These are phyloP conservation scores for Prunus campanulata DNA, from an alignment of 306 rosid genomes.

Conservation along the genomic window DNA sequence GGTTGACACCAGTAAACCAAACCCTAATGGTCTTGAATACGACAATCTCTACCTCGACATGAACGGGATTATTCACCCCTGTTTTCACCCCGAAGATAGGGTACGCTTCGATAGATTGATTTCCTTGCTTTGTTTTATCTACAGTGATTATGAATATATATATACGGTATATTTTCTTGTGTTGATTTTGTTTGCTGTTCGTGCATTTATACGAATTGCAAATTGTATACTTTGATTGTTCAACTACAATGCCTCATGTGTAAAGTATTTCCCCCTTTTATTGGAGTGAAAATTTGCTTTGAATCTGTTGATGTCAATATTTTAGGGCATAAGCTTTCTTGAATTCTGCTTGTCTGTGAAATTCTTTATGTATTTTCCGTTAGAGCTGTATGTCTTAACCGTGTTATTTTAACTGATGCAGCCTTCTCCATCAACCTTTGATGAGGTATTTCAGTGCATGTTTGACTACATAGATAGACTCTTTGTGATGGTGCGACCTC, in stretches of 20 bases:
- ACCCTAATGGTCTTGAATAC: constrained; percentile 81
- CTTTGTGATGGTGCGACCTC: constrained; percentile 89
- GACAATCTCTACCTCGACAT: constrained; percentile 96
- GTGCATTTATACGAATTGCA: background rate
- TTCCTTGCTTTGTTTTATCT: background rate
- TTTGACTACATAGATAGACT: constrained; percentile 92
- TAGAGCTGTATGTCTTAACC: background rate
- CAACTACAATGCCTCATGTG: background rate
- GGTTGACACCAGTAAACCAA: constrained; percentile 74
- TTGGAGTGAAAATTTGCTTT: background rate
- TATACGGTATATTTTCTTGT: background rate
- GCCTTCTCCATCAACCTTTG: constrained; percentile 83
- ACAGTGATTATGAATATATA: background rate
- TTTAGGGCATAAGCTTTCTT: background rate
- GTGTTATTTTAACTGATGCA: constrained; percentile 32
- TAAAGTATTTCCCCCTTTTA: background rate
- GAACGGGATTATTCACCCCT: constrained; percentile 96
- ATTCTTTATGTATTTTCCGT: background rate
- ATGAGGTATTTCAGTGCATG: constrained; percentile 92
- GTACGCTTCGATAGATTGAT: constrained; percentile 25
- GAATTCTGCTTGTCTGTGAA: background rate
- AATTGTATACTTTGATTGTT: background rate
- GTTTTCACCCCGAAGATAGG: constrained; percentile 98
- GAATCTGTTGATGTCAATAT: background rate
- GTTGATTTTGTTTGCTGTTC: background rate